Conservation (phyloP, 2,329 filamentous ascomycete species). For the Fusarium burgessii region DNA sequence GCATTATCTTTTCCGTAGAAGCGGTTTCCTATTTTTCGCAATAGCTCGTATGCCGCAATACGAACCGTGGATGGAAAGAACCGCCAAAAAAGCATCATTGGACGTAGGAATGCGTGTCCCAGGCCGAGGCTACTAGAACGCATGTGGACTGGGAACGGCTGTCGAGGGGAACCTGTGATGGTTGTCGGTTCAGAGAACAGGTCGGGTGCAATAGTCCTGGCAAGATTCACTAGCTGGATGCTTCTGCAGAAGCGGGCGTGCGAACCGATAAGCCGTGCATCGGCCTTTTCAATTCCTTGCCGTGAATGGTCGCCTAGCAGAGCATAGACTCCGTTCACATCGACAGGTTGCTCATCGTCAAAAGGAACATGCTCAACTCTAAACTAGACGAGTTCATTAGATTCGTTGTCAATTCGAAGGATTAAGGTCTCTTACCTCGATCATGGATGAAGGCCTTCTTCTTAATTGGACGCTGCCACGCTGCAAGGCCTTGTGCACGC, state of each 20-base stretch:
- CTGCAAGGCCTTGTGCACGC: background rate
- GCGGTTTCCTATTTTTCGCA: background rate
- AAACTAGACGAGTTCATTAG: background rate
- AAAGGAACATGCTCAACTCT: background rate
- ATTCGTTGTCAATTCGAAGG: rapidly evolving
- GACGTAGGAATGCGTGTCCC: background rate
- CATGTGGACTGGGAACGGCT: background rate
- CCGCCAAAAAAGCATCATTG: background rate
- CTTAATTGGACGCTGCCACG: background rate
- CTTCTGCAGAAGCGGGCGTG: background rate
- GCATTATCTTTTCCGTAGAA: background rate
- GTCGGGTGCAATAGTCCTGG: background rate
- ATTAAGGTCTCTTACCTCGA: rapidly evolving
- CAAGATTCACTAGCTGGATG: background rate
- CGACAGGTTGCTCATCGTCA: background rate
- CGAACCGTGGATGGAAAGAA: background rate
- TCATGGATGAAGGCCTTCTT: background rate
- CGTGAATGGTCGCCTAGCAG: background rate
- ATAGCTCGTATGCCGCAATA: background rate
- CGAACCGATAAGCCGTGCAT: background rate
- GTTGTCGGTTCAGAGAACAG: background rate
- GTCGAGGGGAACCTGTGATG: too few species aligned
- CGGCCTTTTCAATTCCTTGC: background rate
- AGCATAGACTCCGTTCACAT: rapidly evolving
- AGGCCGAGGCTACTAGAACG: background rate